Base-by-base conservation (phyloP, 495 filamentous ascomycete species). In the Penicillium antarcticum region DNA sequence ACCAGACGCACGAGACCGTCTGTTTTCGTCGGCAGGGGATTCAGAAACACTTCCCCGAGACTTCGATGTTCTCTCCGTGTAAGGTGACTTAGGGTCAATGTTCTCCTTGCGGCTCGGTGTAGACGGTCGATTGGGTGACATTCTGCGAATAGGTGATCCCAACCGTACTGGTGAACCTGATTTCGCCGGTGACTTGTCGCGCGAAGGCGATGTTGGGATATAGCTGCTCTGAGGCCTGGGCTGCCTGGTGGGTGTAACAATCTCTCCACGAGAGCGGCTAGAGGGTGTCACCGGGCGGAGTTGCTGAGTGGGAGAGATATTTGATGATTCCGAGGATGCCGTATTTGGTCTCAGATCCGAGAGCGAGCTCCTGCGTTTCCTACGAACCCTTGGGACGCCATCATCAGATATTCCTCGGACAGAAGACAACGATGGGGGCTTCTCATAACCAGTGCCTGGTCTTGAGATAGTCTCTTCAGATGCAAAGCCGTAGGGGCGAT, bases 361-460 rank as follows among this genome's bases (percentile, higher is more conserved):
- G 18, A 98, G 70, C 18, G 92, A 97, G 67, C 91, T 96, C 57
- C 94, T 85, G 53, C 94, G 79, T 71, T 95, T 97, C 71, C 86
- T 89, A 57, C 84, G 70, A 46, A 60, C 44, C 40, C 56, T 75
- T 78, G 62, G 77, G 51, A 67, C 60, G 5, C 63, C 60, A 51
- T 70, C 68, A 5, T 64, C 56, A 4, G 69, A 60, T 33, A 72
- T 62, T 0, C 66, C 68, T 41, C 60, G 54, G 35, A 73, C 58
- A 5, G 68, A 70, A 6, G 68, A 71, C n/a, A 73, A 29, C 13
- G 71, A 72, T 12, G 60, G 52, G 3, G 66, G 57, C 34, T 67
- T 58, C 23, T 77, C 65, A 54, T 79, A 69, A 13, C 77, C 69
- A 42, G 77, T 79, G 10, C 69, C 72, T 32, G 78, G 75, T 37